phyloP scores from a whole-genome alignment of 2,329 filamentous ascomycete species.

The Coniochaeta pulveracea region DNA sequence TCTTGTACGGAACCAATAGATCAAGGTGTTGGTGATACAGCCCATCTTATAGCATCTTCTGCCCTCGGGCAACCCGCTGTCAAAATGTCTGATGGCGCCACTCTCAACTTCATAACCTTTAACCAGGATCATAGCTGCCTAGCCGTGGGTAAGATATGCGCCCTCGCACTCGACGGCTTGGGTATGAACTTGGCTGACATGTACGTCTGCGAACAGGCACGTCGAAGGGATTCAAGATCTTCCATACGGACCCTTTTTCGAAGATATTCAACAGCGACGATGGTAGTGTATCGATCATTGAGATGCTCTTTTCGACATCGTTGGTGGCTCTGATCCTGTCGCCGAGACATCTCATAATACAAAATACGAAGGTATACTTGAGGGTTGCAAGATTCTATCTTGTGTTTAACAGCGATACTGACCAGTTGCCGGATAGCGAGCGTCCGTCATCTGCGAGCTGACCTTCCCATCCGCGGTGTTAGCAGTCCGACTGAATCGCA shows the following conservation, averaged over 20 bases:
- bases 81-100: slow-evolving; percentile 21
- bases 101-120: slow-evolving; percentile 97
- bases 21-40: neutral
- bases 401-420: neutral
- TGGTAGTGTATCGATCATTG: slow-evolving; percentile 88
- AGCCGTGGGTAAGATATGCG: slow-evolving; percentile 66
- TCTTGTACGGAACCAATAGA: no score
- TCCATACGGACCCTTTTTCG: slow-evolving; percentile 90
- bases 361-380: slow-evolving; percentile 77
- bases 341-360: slow-evolving; percentile 84
- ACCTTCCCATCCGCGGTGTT: slow-evolving; percentile 96
- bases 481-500: slow-evolving; percentile 86
- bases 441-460: slow-evolving; percentile 90
- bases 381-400: neutral
- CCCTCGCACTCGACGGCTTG: neutral
- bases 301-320: slow-evolving; percentile 98
- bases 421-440: slow-evolving; percentile 29
- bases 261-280: slow-evolving; percentile 93
- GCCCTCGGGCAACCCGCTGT: neutral
- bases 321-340: slow-evolving; percentile 89
- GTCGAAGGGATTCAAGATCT: slow-evolving; percentile 88
- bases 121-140: slow-evolving; percentile 98
- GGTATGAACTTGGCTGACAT: neutral
- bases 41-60: neutral
- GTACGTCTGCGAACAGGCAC: slow-evolving; percentile 48